Base-by-base conservation (phyloP, 2,329 filamentous ascomycete genomes). In the Aureobasidium sp. region DNA sequence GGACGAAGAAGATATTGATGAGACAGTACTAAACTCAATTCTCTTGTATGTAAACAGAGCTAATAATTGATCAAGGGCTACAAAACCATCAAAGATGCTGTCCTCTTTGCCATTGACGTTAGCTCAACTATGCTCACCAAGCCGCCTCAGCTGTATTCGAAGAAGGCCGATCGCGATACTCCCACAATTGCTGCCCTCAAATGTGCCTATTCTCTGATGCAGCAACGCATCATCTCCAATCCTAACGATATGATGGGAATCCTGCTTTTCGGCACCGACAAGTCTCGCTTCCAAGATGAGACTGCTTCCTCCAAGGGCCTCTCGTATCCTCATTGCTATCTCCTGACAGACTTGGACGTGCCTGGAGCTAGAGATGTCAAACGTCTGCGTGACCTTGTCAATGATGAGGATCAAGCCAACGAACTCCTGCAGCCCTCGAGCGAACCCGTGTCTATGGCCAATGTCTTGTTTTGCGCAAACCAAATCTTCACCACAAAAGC, bases 161-260 rank as follows among this genome's bases (percentile, higher is more conserved):
- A 90, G 76, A 93, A 92, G 73, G 84, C 86, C 47, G 88, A 90
- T 66, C 85, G 81, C 63, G 90, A 93, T 69, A 92, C 89, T 48
- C 86, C 93, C 4, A 81, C 91, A 0, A 82, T 87, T 59, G 92
- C 93, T 17, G 92, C 94, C 4, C 77, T 99, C 55, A 96, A 96
- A 80, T 97, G 91, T 69, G 94, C 93, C 63, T 96, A 96, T 71
- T 86, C 91, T 71, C 81, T 99, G 59, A 97, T 99, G 90, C 91
- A 97, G 76, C 93, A 97, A 77, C 90, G 94, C 69, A 97, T 99
- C 74, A 97, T 99, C 69, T 93, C 93, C 3, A 93, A 92, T 65
- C 94, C 94, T 1, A 92, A 88, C 71, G 94, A 99, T 65, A 95
- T 97, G 90, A 97, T 99, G 84, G 92, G 93, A 1, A 88, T 99